A percentile compares a stretch with the other conserved stretches of the same genome.
Evolutionary conservation across 2,329 filamentous ascomycete genomes (phyloP).

Genomic region (Xylaria arbuscula): DNA sequence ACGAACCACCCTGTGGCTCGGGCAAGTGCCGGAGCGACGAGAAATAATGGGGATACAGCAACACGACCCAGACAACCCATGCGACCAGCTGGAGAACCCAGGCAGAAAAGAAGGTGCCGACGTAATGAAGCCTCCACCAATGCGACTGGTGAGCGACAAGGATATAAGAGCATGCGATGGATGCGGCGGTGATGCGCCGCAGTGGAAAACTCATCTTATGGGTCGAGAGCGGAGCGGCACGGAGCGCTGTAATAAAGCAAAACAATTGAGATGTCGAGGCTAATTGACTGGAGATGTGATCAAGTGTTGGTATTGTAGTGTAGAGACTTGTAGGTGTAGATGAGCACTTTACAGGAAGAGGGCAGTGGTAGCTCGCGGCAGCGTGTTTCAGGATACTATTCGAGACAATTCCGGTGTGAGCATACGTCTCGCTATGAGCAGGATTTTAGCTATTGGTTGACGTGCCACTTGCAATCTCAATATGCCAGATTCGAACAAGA

Average conservation of each 20-base stretch:
- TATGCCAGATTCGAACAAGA: not conserved
- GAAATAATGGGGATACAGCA: not conserved
- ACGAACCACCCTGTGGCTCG: not conserved
- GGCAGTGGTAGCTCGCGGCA: too few relatives aligned
- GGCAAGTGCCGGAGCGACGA: not conserved
- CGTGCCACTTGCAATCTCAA: not conserved
- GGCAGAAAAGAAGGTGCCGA: not conserved
- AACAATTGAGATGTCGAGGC: not conserved
- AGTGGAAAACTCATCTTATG: not conserved
- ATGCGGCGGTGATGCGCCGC: not conserved
- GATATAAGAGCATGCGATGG: not conserved
- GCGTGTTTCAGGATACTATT: not conserved
- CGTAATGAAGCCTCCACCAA: not conserved
- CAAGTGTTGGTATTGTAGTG: too few relatives aligned
- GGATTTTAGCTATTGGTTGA: not conserved
- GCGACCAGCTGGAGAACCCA: not conserved
- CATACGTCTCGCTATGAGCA: not conserved
- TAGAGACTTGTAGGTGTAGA: too few relatives aligned
- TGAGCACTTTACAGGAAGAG: too few relatives aligned
- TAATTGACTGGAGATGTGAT: too few relatives aligned
- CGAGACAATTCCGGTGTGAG: not conserved
- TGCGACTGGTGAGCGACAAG: not conserved
- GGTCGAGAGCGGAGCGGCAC: not conserved
- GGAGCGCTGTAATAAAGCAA: not conserved
- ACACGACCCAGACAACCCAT: not conserved